phyloP scores from a whole-genome alignment of 306 rosid species.

The Lablab purpureus region DNA sequence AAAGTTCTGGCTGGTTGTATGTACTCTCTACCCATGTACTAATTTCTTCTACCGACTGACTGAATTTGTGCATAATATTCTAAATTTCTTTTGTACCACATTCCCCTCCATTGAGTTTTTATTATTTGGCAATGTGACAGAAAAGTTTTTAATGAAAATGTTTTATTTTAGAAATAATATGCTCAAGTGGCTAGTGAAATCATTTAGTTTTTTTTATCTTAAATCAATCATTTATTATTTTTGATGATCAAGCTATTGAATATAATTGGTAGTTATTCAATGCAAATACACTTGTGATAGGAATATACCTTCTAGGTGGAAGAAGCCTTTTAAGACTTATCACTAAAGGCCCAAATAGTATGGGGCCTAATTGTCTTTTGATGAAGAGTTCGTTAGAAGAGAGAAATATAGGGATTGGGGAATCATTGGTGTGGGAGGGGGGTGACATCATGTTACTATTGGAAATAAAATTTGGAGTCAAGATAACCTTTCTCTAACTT shows the following conservation, averaged over 20 bases:
- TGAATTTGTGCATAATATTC: conserved; percentile 19
- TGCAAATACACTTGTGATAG: neutral
- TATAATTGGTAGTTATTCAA: neutral
- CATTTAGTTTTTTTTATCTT: neutral
- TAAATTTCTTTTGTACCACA: neutral
- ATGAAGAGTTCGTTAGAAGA: no score
- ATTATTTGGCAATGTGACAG: neutral
- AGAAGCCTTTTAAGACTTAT: no score
- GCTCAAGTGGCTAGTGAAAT: neutral
- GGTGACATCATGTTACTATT: no score
- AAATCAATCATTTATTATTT: neutral
- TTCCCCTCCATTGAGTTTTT: neutral
- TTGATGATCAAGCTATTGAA: neutral
- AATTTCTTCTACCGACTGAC: conserved; percentile 39
- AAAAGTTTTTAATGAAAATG: neutral
- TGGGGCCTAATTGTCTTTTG: no score
- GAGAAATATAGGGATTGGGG: no score
- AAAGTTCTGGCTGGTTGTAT: conserved; percentile 98
- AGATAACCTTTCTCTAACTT: no score
- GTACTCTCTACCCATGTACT: conserved; percentile 57
- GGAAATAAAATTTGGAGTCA: no score
- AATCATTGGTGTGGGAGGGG: no score
- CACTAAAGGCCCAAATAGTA: no score
- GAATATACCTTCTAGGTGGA: no score
- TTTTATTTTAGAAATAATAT: neutral